Evolutionary conservation across 2,329 filamentous ascomycete genomes (phyloP).

Genomic region (Fonsecaea pedrosoi): DNA sequence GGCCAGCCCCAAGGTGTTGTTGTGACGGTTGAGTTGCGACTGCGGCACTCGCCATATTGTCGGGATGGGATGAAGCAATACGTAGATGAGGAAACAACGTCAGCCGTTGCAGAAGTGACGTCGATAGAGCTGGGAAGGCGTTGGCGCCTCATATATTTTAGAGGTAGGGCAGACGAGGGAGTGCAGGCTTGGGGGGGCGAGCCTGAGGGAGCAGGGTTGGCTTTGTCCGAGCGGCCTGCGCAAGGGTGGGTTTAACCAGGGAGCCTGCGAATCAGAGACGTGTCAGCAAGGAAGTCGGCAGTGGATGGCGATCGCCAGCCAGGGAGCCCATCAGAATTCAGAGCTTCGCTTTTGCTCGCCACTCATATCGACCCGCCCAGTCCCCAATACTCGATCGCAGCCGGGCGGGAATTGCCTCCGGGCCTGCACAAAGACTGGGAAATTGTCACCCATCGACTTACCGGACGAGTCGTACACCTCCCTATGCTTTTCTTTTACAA

Average conservation of each 20-base stretch:
- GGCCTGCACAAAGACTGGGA: conserved; percentile 12
- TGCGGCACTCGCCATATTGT: conserved; percentile 38
- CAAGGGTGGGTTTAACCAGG: conserved; percentile 20
- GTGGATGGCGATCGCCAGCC: conserved; percentile 34
- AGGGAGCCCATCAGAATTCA: conserved; percentile 25
- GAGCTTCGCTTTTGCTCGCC: conserved; percentile 26
- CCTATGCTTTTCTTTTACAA: neutral
- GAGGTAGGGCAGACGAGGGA: conserved; percentile 31
- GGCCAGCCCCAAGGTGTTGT: conserved; percentile 39
- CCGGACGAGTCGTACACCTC: neutral
- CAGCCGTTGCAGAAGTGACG: conserved; percentile 40
- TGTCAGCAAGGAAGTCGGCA: conserved; percentile 36
- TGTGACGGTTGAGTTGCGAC: conserved; percentile 39
- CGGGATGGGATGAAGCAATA: conserved; percentile 39
- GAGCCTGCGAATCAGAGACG: conserved; percentile 35
- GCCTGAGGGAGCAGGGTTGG: conserved; percentile 27
- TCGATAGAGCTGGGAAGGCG: conserved; percentile 38
- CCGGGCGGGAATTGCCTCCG: conserved; percentile 31
- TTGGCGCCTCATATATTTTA: conserved; percentile 38
- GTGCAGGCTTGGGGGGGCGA: conserved; percentile 23
- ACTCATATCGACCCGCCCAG: conserved; percentile 33
- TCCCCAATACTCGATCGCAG: conserved; percentile 25
- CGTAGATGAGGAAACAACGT: conserved; percentile 38
- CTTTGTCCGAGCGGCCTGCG: conserved; percentile 27
- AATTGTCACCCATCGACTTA: conserved; percentile 13